A percentile compares a stretch with the other conserved stretches of the same genome.
These are phyloP conservation scores for Malus asiatica DNA, from an alignment of 306 rosid species.

Conservation along the genomic window DNA sequence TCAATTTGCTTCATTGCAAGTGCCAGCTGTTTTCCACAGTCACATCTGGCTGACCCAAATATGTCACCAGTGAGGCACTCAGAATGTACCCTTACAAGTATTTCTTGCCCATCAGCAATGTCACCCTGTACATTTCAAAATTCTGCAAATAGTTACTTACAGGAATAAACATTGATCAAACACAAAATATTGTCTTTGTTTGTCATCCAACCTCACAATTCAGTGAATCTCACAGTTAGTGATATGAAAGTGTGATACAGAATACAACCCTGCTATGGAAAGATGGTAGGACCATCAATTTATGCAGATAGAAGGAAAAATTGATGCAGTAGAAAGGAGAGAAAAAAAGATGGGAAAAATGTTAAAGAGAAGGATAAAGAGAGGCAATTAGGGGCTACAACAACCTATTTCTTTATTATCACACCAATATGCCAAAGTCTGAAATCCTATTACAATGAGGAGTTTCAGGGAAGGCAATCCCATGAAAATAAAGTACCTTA, in stretches of 20 bases:
- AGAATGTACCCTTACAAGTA: conserved; percentile 93
- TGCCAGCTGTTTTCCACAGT: conserved; percentile 87
- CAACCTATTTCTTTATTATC: background rate
- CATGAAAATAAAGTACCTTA: background rate
- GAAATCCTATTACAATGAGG: background rate
- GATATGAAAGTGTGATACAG: background rate
- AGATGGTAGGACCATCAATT: background rate
- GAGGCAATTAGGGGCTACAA: background rate
- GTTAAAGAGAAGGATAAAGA: background rate
- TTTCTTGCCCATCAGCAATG: conserved; percentile 75
- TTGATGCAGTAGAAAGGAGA: background rate
- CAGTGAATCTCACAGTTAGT: background rate
- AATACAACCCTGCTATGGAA: background rate
- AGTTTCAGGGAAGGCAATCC: background rate
- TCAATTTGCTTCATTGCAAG: conserved; percentile 92
- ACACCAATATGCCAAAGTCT: background rate
- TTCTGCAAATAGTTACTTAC: background rate
- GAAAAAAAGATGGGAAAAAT: background rate
- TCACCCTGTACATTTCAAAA: conserved; percentile 58
- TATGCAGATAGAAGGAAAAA: background rate
- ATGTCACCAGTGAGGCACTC: conserved; percentile 98
- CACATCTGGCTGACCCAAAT: conserved; percentile 94
- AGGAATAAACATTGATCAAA: background rate
- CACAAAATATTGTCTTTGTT: background rate
- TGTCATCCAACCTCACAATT: background rate